phyloP scores from a whole-genome alignment of 2,329 filamentous ascomycete genomes.

The Fusarium cyanostomum region DNA sequence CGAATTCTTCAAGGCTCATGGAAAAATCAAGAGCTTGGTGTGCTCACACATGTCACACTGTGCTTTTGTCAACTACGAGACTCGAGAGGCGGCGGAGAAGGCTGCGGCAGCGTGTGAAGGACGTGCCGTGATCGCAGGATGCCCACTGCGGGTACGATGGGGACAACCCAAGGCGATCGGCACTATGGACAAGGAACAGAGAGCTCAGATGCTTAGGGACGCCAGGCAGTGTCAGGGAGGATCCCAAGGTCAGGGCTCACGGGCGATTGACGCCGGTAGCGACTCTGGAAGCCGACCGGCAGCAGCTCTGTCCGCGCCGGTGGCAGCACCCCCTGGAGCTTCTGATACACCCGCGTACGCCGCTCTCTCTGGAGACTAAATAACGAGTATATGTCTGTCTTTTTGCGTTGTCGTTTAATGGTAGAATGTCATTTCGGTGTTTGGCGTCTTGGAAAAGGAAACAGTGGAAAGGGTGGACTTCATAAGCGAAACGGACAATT shows the following conservation, averaged over 20 bases:
- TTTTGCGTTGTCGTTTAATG: constrained; percentile 16
- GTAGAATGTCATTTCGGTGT: constrained; percentile 43
- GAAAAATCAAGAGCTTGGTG: constrained; percentile 89
- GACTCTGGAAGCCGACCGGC: constrained; percentile 39
- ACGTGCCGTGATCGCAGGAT: constrained; percentile 88
- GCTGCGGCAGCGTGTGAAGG: constrained; percentile 88
- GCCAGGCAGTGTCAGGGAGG: constrained; percentile 57
- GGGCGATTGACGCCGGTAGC: constrained; percentile 46
- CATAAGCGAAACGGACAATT: constrained; percentile 32
- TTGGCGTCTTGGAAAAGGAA: constrained; percentile 29
- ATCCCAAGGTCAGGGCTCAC: constrained; percentile 23
- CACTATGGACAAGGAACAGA: constrained; percentile 87
- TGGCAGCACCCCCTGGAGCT: constrained; percentile 82
- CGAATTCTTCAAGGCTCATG: constrained; percentile 87
- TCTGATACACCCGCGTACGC: constrained; percentile 81
- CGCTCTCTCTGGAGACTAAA: constrained; percentile 82
- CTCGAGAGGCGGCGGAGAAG: constrained; percentile 82
- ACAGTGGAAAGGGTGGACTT: constrained; percentile 21
- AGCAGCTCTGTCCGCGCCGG: constrained; percentile 46
- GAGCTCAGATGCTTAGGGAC: constrained; percentile 82
- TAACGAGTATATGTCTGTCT: constrained; percentile 38
- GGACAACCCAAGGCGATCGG: constrained; percentile 92
- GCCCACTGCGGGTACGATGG: constrained; percentile 90
- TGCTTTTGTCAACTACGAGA: constrained; percentile 94
- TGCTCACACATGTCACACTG: constrained; percentile 98